Conservation (phyloP, 176 grass and related monocot species). For the Ananas comosus region DNA sequence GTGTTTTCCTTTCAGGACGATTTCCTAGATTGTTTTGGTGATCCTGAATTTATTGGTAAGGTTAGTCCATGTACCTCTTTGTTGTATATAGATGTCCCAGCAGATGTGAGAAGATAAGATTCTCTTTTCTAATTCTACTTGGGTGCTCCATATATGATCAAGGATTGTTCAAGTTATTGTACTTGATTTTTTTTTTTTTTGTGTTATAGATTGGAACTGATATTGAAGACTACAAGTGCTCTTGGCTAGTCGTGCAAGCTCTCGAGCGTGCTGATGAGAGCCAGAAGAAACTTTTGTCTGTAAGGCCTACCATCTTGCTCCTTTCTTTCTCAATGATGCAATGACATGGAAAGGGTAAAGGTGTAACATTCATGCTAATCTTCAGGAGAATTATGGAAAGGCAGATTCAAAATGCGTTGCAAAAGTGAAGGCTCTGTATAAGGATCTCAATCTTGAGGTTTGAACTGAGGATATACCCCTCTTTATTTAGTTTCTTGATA, state of each 20-base stretch:
- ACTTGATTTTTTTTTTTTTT: slow-evolving; percentile 8
- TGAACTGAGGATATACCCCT: slow-evolving; percentile 6
- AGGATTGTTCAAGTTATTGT: slow-evolving; percentile 14
- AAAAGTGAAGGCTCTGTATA: slow-evolving; percentile 91
- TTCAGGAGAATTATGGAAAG: slow-evolving; percentile 91
- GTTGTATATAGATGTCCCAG: neutral
- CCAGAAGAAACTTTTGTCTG: slow-evolving; percentile 55
- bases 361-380: slow-evolving; percentile 10
- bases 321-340: slow-evolving; percentile 16
- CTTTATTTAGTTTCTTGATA: neutral
- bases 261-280: slow-evolving; percentile 47
- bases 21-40: slow-evolving; percentile 93
- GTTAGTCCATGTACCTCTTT: slow-evolving; percentile 16
- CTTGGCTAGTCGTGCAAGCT: slow-evolving; percentile 94
- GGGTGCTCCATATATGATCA: slow-evolving; percentile 10
- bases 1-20: slow-evolving; percentile 64
- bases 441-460: slow-evolving; percentile 85
- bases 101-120: slow-evolving; percentile 4
- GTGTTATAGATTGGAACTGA: slow-evolving; percentile 81
- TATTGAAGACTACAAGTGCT: slow-evolving; percentile 95
- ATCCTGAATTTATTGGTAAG: slow-evolving; percentile 93
- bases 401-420: slow-evolving; percentile 59
- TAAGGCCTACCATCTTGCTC: slow-evolving; percentile 30
- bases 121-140: slow-evolving; percentile 1
- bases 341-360: slow-evolving; percentile 4